Evolutionary conservation across 139 green algal species (phyloP), one percentile per base, ranked within the genome.

Genomic region (Micractinium sp.): DNA sequence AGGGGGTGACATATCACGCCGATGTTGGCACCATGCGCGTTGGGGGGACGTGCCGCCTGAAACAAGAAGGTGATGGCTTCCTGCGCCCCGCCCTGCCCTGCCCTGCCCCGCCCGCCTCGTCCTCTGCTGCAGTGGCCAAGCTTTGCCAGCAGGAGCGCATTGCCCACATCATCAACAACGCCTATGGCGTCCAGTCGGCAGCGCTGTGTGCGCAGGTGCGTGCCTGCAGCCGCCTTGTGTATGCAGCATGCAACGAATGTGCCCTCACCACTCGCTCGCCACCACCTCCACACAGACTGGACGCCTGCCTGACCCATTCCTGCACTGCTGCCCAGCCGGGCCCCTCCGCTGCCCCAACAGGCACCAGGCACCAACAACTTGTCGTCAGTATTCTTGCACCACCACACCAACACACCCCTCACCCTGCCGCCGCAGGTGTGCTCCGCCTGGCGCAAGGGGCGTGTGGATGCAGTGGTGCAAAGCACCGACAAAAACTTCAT

Each of bases 401-500:
- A 71, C 20, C 63, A 29, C 63, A 2, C 19, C 63, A 71, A 71
- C 22, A 56, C 47, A 56, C 47, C 31, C 9, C 71, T 31, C 13
- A 5, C 71, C 38, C 61, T 35, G 18, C 9, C 66, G 22, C 36
- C 53, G 3, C 69, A 84, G 85, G 47, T 96, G 29, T 93, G 91
- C 16, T 82, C 91, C 9, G 92, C 93, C 0, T 95, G 90, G 89
- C 82, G 95, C 22, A 91, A 89, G 85, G 97, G 98, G 1, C 92
- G 98, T 16, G 97, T 99, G 31, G 98, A 99, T 89, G 95, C 94
- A 0, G 93, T 99, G 13, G 94, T 99, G 1, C 96, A 98, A 84
- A 95, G 88, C 85, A 96, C 92, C 18, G 96, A 98, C 90, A 99
- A 99, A 91, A 99, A 99, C 92, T 99, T 99, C 92, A 97, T 99